These are phyloP conservation scores for Lichtheimia hyalospora DNA, from an alignment of 371 early-diverging fungal genomes.

Conservation along the genomic window DNA sequence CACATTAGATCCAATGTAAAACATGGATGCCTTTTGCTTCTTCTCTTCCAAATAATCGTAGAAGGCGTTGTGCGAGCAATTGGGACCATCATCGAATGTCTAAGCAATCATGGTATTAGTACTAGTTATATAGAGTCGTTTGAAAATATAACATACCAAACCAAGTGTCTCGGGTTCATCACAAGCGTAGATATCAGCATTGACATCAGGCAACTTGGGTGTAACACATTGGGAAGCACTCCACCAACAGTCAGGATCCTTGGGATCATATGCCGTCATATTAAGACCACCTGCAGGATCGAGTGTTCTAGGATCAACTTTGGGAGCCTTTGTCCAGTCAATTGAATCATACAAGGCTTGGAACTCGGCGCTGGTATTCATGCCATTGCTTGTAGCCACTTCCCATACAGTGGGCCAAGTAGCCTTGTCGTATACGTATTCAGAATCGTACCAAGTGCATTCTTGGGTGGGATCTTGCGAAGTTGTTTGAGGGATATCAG, in stretches of 20 bases:
- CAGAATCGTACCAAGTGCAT: constrained; percentile 19
- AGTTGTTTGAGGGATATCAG: constrained; percentile 47
- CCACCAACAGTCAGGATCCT: constrained; percentile 55
- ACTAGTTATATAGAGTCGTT: neutral
- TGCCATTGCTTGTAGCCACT: constrained; percentile 31
- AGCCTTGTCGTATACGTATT: constrained; percentile 11
- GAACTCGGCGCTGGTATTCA: constrained; percentile 33
- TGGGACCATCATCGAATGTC: constrained; percentile 53
- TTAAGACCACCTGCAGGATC: constrained; percentile 20
- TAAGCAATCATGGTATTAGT: neutral
- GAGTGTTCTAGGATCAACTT: constrained; percentile 21
- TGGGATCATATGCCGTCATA: constrained; percentile 19
- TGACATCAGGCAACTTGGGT: constrained; percentile 34
- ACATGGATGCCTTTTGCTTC: constrained; percentile 41
- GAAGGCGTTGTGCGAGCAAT: constrained; percentile 53
- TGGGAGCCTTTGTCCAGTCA: constrained; percentile 47
- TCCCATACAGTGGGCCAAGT: constrained; percentile 29
- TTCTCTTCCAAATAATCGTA: constrained; percentile 42
- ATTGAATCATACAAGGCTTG: constrained; percentile 27
- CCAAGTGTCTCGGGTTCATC: constrained; percentile 49
- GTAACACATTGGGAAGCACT: constrained; percentile 31
- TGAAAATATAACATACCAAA: constrained; percentile 11
- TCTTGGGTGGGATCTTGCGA: constrained; percentile 19
- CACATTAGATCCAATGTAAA: constrained; percentile 52
- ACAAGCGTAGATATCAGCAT: constrained; percentile 38